Percentiles rank a stretch among this genome's conserved stretches.
Evolutionary conservation across 352 stramenopile species (phyloP).

Genomic region (Chloridella minuta): DNA sequence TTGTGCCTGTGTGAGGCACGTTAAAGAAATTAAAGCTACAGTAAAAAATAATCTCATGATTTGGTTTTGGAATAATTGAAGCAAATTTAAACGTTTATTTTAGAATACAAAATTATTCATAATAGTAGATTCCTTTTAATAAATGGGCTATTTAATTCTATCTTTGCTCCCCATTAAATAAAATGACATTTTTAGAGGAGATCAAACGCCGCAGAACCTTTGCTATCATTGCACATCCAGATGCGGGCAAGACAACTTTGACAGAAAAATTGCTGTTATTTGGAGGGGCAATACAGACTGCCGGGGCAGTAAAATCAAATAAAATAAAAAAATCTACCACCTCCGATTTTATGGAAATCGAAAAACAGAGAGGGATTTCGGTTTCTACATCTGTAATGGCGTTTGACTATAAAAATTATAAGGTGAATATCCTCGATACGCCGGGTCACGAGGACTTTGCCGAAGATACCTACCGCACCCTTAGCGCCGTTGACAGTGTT

Average conservation of each 20-base stretch:
- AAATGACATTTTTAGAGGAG: conserved; percentile 21
- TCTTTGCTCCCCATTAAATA: background rate
- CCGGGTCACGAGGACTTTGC: conserved; percentile 41
- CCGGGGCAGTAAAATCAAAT: conserved; percentile 36
- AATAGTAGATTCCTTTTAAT: too few species aligned
- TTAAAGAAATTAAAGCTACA: background rate
- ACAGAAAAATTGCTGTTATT: conserved; percentile 48
- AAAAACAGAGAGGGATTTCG: conserved; percentile 38
- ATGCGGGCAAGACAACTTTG: conserved; percentile 43
- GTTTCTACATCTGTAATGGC: conserved; percentile 40
- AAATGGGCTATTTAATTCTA: background rate
- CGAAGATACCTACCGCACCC: conserved; percentile 42
- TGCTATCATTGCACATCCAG: conserved; percentile 45
- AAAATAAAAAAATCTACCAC: conserved; percentile 33
- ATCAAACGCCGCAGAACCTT: conserved; percentile 37
- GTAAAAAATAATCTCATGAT: background rate
- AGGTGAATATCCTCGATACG: conserved; percentile 39
- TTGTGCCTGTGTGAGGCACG: background rate
- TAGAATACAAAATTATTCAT: background rate
- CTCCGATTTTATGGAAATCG: conserved; percentile 48
- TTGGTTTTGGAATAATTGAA: background rate
- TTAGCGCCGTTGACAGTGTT: conserved; percentile 37
- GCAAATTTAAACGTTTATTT: background rate
- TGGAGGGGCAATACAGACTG: conserved; percentile 33
- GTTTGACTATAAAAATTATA: conserved; percentile 26